A percentile compares a stretch with the other conserved stretches of the same genome.
Conservation (phyloP, 2,329 filamentous ascomycete genomes). For the Colletotrichum karsti region DNA sequence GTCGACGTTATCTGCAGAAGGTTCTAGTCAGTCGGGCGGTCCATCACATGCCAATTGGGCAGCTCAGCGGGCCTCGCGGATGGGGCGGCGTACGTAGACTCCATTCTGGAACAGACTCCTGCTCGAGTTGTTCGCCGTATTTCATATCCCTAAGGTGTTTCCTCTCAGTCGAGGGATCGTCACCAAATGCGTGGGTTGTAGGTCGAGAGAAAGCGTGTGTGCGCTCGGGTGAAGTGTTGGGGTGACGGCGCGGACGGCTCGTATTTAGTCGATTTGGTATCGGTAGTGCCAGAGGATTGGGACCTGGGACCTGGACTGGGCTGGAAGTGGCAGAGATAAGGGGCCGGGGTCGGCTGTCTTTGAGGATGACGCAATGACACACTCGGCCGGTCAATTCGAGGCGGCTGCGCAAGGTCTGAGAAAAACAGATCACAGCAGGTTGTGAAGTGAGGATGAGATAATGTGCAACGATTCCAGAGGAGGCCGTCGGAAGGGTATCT, state of each 20-base stretch:
- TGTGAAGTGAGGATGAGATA: not conserved
- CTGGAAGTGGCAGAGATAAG: constrained; percentile 16
- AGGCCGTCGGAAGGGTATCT: not conserved
- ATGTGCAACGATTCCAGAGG: not conserved
- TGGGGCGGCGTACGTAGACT: constrained; percentile 66
- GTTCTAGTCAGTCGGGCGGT: not conserved
- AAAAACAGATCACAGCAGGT: not conserved
- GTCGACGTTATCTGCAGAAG: constrained; percentile 78
- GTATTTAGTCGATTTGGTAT: constrained; percentile 20
- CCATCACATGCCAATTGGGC: constrained; percentile 3
- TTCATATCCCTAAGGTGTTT: constrained; percentile 63
- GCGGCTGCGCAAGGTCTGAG: not conserved
- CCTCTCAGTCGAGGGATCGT: not conserved
- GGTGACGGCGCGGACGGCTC: constrained; percentile 9
- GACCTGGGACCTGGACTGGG: too few species aligned
- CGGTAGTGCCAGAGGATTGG: not conserved
- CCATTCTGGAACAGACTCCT: constrained; percentile 85
- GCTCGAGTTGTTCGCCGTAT: constrained; percentile 78
- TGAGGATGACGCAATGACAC: constrained; percentile 27
- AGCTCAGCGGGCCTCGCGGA: not conserved
- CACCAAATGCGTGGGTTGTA: constrained; percentile 12
- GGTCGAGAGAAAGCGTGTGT: not conserved
- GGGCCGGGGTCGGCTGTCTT: not conserved
- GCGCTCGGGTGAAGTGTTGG: not conserved
- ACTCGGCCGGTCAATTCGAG: constrained; percentile 13